A percentile compares a stretch with the other conserved stretches of the same genome.
Evolutionary conservation across 2,329 filamentous ascomycete genomes (phyloP).

Genomic region (Aspergillus awamori): DNA sequence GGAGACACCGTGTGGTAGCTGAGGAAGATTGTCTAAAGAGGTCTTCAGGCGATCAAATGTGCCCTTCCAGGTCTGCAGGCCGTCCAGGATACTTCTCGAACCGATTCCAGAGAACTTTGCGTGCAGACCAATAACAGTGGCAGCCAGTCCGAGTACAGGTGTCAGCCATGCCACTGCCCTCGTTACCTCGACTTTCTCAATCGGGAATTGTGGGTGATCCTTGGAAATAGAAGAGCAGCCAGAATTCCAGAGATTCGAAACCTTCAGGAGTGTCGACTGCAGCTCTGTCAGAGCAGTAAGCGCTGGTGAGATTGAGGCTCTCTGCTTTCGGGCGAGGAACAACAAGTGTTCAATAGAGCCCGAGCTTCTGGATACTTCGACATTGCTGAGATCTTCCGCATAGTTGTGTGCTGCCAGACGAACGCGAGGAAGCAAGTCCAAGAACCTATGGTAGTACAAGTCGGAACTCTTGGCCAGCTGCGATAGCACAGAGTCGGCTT

Average conservation of each 20-base stretch:
- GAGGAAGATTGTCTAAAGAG: constrained; percentile 48
- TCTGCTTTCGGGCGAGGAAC: constrained; percentile 49
- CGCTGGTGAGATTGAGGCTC: constrained; percentile 38
- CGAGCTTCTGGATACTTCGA: constrained; percentile 76
- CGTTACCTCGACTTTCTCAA: constrained; percentile 29
- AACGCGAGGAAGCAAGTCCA: constrained; percentile 72
- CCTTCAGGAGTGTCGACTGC: constrained; percentile 33
- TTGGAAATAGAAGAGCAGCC: constrained; percentile 30
- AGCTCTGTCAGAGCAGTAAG: constrained; percentile 36
- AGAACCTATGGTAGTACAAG: constrained; percentile 75
- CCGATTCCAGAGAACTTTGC: constrained; percentile 62
- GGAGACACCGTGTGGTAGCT: constrained; percentile 56
- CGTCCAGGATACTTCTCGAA: constrained; percentile 49
- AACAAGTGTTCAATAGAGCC: constrained; percentile 88
- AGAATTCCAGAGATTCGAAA: constrained; percentile 38
- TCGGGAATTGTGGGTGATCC: constrained; percentile 16
- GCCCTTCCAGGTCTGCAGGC: constrained; percentile 56
- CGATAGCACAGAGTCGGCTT: constrained; percentile 24
- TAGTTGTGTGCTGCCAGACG: constrained; percentile 71
- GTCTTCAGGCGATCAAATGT: constrained; percentile 51
- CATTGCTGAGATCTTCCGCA: constrained; percentile 79
- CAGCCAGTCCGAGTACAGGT: constrained; percentile 66
- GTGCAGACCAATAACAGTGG: constrained; percentile 67
- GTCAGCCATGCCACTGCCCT: constrained; percentile 62
- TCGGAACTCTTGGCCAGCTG: constrained; percentile 55